phyloP scores from a whole-genome alignment of 768 basidiomycete genomes.

The Lactarius sanguifluus region DNA sequence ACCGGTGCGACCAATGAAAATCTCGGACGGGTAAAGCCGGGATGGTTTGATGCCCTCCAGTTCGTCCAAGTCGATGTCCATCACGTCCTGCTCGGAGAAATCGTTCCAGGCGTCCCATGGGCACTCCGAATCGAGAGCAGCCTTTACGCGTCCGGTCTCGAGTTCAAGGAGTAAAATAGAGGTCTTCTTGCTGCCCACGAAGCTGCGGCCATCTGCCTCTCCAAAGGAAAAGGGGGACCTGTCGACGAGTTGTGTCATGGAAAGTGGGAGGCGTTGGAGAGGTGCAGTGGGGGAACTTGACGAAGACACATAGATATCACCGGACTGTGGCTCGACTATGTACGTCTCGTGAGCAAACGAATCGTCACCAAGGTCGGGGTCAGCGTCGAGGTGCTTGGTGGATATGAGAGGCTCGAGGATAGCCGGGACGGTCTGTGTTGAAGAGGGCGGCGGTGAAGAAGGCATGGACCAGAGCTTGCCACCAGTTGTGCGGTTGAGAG shows the following conservation, averaged over 20 bases:
- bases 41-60: slow-evolving; percentile 51
- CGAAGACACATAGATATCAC: slow-evolving; percentile 86
- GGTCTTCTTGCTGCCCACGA: slow-evolving; percentile 90
- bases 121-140: slow-evolving; percentile 72
- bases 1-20: slow-evolving; percentile 71
- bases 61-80: slow-evolving; percentile 57
- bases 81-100: slow-evolving; percentile 42
- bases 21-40: slow-evolving; percentile 39
- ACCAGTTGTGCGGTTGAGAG: slow-evolving; percentile 84
- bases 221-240: slow-evolving; percentile 81
- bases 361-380: slow-evolving; percentile 58
- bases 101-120: slow-evolving; percentile 72
- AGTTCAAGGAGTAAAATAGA: slow-evolving; percentile 72
- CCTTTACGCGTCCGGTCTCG: slow-evolving; percentile 78
- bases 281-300: slow-evolving; percentile 53
- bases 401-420: slow-evolving; percentile 72
- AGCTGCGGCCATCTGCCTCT: slow-evolving; percentile 66
- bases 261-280: slow-evolving; percentile 85
- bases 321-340: slow-evolving; percentile 93
- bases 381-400: slow-evolving; percentile 59
- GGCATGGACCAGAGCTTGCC: slow-evolving; percentile 87
- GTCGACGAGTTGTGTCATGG: slow-evolving; percentile 91
- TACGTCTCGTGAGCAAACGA: slow-evolving; percentile 67
- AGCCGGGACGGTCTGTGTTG: slow-evolving; percentile 40
- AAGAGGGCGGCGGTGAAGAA: slow-evolving; percentile 47